Base-by-base conservation (phyloP, 106 monocot genomes). In the Dioscorea alata region DNA sequence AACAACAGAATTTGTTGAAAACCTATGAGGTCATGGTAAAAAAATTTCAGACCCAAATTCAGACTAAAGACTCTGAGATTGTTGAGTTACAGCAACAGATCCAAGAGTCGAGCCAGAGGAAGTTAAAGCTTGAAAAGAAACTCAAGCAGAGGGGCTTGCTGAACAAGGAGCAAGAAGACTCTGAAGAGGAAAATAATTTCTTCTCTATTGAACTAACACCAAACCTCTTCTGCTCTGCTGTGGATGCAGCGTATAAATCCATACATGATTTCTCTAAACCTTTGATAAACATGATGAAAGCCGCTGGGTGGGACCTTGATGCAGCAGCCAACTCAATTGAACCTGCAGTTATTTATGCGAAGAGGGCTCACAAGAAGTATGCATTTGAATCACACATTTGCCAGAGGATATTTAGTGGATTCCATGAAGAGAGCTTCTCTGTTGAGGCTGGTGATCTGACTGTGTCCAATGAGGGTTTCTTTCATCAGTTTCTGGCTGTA, bases 41-140 rank as follows among this genome's bases (percentile, higher is more conserved):
- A 53, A 86, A 90, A 66, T 99, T 93, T 61, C 99, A 90, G 65
- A 85, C 93, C 22, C 93, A 93, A 57, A 99, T 99, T 54, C 93
- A 90, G 75, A 93, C 67, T 23, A 77, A 90, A 57, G 99, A 90
- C 24, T 68, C 79, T 50, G 99, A 99, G 73, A 84, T 93, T 32
- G 65, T 77, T 54, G 81, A 93, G 60, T 58, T 99, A 52, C 90
- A 93, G 81, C 74, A 87, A 61, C 79, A 90, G 73, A 93, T 93
- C 56, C 78, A 83, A 49, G 93, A 93, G 22, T 73, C 99, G 13
- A 83, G 58, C 56, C 85, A 81, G 67, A 89, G 85, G 52, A 99
- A 99, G 51, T 14, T 75, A 60, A 93, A 93, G 74, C 81, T 81
- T 32, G 81, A 88, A 66, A 88, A 81, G 79, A 88, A 88, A 52